Base-by-base conservation (phyloP, 768 basidiomycete species). In the Scleroderma citrinum region DNA sequence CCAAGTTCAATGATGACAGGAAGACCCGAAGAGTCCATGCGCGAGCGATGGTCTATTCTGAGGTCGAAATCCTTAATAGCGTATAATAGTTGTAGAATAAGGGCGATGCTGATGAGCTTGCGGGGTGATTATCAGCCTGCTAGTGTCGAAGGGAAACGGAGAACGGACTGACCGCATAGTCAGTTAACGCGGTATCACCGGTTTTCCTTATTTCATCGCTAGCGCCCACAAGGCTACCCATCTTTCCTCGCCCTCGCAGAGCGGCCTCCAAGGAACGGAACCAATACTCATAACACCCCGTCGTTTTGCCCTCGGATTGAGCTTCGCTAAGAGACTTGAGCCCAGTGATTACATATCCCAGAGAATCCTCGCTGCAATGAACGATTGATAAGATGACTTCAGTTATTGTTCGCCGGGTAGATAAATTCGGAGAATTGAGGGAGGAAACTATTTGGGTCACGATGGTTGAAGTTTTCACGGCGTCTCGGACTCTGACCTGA, bases 211-310 rank as follows among this genome's bases (percentile, higher is more conserved):
- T 79, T 56, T 97, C 93, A 13, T 94, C 90, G 57, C 93, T 95
- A 20, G 92, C 92, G 0, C 96, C 96, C 7, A 99, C 95, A 35
- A 89, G 67, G 62, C 89, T 96, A 1, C 95, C 95, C 91, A 97
- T 93, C 64, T 84, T 87, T 1, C 95, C 95, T 48, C 92, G 73
- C 2, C 93, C 94, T 41, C 82, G 77, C 16, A 97, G 74, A 3
- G 80, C 80, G 23, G 70, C 69, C 56, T 92, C 87, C 54, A 95
- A 71, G 0, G 83, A 85, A 56, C 82, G 85, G 62, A 98, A 89
- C 94, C 92, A 98, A 58, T 81, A 92, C 53, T 83, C 83, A 63
- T 91, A 98, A 46, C 73, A 78, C 29, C 80, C 78, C 19, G 73
- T 72, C 13, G 73, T 69, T 44, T 78, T 78, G 41, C 78, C 78